Conservation (phyloP, 352 stramenopile genomes). For the Pythium guiyangense region DNA sequence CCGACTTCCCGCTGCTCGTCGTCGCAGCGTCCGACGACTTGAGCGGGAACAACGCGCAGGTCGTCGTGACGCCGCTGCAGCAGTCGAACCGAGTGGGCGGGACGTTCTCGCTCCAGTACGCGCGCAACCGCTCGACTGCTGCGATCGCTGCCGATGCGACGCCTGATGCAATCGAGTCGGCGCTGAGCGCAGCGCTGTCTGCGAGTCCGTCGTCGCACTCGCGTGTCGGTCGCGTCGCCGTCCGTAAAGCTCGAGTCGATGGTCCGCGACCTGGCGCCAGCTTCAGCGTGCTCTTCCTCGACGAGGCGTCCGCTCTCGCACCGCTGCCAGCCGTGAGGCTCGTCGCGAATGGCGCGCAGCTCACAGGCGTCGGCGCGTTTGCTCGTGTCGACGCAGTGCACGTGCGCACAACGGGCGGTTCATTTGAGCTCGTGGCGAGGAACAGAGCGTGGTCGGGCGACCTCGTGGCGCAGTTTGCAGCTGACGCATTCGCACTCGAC, state of each 20-base stretch:
- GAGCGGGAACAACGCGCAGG: slow-evolving; percentile 1
- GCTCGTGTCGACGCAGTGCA: slow-evolving; percentile 8
- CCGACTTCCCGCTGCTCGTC: slow-evolving; percentile 21
- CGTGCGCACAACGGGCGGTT: background rate
- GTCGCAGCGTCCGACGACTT: slow-evolving; percentile 6
- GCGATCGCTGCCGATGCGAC: slow-evolving; percentile 8
- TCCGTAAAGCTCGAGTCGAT: slow-evolving; percentile 11
- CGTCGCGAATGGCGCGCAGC: slow-evolving; percentile 3
- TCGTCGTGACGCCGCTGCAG: slow-evolving; percentile 5
- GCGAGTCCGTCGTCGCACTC: background rate
- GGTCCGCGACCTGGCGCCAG: slow-evolving; percentile 3
- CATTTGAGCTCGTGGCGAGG: slow-evolving; percentile 9
- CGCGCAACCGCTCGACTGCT: background rate
- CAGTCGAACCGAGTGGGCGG: slow-evolving; percentile 18
- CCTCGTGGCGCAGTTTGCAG: background rate
- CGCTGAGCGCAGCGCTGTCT: slow-evolving; percentile 10
- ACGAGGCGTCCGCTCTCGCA: slow-evolving; percentile 3
- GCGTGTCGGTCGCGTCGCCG: slow-evolving; percentile 4
- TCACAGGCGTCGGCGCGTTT: slow-evolving; percentile 14
- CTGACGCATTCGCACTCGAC: slow-evolving; percentile 7
- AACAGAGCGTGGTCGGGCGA: slow-evolving; percentile 4
- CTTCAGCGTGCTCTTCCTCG: slow-evolving; percentile 14
- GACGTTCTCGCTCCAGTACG: slow-evolving; percentile 17
- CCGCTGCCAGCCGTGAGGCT: background rate
- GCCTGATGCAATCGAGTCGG: slow-evolving; percentile 5